Conservation (phyloP, 805 yeast species). For the Barnettozyma sucrosica region DNA sequence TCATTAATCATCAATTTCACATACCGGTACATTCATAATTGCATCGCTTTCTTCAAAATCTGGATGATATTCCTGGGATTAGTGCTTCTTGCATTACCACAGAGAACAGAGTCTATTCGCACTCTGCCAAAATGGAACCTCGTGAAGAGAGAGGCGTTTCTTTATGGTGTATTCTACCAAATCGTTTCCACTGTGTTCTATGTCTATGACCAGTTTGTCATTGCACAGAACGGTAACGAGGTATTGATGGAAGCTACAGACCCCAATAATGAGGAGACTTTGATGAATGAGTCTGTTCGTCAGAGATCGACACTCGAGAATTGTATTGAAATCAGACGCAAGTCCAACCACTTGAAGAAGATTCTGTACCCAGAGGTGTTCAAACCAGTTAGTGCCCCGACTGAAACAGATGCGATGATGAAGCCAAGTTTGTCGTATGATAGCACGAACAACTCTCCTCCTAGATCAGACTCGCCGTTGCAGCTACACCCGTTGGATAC, state of each 20-base stretch:
- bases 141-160: slow-evolving; percentile 34
- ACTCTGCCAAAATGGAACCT: slow-evolving; percentile 31
- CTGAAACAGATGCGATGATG: background rate
- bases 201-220: slow-evolving; percentile 27
- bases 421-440: background rate
- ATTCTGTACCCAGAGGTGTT: slow-evolving; percentile 16
- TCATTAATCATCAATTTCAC: slow-evolving; percentile 27
- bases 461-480: background rate
- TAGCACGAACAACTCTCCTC: background rate
- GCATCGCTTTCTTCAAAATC: slow-evolving; percentile 29
- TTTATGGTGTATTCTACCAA: slow-evolving; percentile 29
- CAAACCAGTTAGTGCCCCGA: background rate
- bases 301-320: slow-evolving; percentile 30
- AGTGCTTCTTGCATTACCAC: slow-evolving; percentile 36
- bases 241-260: slow-evolving; percentile 1
- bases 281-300: slow-evolving; percentile 20
- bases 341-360: slow-evolving; percentile 21
- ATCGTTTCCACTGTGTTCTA: slow-evolving; percentile 27
- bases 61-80: slow-evolving; percentile 32
- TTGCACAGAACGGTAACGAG: slow-evolving; percentile 13
- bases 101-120: slow-evolving; percentile 23
- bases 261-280: slow-evolving; percentile 11
- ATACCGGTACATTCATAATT: slow-evolving; percentile 25
- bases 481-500: background rate
- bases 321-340: slow-evolving; percentile 31